These are phyloP conservation scores for Aspergillus homomorphus DNA, from an alignment of 495 filamentous ascomycete genomes.

Conservation along the genomic window DNA sequence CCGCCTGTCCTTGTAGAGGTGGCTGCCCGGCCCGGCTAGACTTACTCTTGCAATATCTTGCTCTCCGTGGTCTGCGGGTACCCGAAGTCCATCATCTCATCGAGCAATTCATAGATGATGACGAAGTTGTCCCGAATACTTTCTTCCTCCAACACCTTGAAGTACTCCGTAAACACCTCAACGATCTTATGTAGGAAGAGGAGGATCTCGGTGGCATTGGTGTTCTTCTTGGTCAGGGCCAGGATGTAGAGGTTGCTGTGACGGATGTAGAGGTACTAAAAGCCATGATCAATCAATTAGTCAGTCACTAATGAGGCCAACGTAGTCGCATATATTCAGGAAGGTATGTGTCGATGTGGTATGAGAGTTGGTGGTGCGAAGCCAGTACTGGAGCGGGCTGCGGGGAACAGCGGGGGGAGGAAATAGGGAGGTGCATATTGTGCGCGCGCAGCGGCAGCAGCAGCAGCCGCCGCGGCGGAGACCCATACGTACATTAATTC, in stretches of 20 bases:
- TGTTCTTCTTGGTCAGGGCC: constrained; percentile 96
- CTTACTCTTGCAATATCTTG: constrained; percentile 95
- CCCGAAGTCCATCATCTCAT: constrained; percentile 99
- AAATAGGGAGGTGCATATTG: constrained; percentile 16
- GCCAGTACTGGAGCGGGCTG: constrained; percentile 4
- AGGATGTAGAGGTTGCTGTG: constrained; percentile 99
- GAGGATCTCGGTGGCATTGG: constrained; percentile 96
- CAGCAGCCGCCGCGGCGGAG: constrained; percentile 11
- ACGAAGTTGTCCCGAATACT: constrained; percentile 99
- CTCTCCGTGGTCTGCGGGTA: constrained; percentile 98
- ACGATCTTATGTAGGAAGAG: constrained; percentile 98
- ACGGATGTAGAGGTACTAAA: constrained; percentile 96
- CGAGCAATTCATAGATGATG: constrained; percentile 96
- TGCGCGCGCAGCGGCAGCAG: constrained; percentile 10
- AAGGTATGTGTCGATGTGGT: constrained; percentile 12
- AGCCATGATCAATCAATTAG: constrained; percentile 1
- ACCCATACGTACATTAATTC: constrained; percentile 76
- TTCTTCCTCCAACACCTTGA: constrained; percentile 98
- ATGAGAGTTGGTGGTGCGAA: constrained; percentile 3
- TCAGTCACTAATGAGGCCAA: background rate
- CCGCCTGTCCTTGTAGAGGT: too few relatives aligned
- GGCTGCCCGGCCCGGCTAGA: too few relatives aligned
- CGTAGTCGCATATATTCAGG: background rate
- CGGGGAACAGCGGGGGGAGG: constrained; percentile 23
- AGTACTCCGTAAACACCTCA: constrained; percentile 99